phyloP scores from a whole-genome alignment of 148 eudicot species.

The Vaccinium darrowii region DNA sequence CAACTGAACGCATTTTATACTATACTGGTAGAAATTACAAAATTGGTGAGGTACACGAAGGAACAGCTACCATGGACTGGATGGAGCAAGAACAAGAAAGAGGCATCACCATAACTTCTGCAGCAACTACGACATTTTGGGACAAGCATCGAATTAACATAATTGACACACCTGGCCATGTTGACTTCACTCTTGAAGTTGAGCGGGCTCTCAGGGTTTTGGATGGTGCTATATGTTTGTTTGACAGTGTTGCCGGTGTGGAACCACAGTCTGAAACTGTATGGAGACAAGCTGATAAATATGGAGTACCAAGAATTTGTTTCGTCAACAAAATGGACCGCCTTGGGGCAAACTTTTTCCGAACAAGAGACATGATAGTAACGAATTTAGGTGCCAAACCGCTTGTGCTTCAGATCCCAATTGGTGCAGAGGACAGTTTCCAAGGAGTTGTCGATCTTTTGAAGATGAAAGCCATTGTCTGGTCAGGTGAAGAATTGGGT shows the following conservation, averaged over 20 bases:
- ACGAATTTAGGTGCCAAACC: conserved; percentile 95
- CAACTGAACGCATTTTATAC: conserved; percentile 83
- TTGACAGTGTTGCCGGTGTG: conserved; percentile 99
- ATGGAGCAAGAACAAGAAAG: conserved; percentile 99
- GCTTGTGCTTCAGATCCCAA: conserved; percentile 81
- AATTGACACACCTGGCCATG: conserved; percentile 99
- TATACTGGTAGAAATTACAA: conserved; percentile 97
- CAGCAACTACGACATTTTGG: conserved; percentile 98
- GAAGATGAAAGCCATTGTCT: conserved; percentile 78
- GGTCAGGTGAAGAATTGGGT: conserved; percentile 98
- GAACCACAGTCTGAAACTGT: conserved; percentile 99
- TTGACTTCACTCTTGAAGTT: conserved; percentile 98
- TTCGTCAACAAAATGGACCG: conserved; percentile 99
- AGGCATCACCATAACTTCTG: conserved; percentile 97
- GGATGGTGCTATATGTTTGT: conserved; percentile 96
- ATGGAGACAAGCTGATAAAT: conserved; percentile 98
- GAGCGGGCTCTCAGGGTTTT: conserved; percentile 98
- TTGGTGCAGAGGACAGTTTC: conserved; percentile 87
- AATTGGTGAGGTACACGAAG: conserved; percentile 97
- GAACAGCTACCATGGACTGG: conserved; percentile 99
- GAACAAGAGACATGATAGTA: conserved; percentile 96
- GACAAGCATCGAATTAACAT: conserved; percentile 90
- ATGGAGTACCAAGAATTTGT: conserved; percentile 97
- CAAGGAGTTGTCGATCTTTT: conserved; percentile 86
- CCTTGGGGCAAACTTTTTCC: conserved; percentile 89